phyloP scores from a whole-genome alignment of 23 red algal genomes.

The Gracilariopsis chorda region DNA sequence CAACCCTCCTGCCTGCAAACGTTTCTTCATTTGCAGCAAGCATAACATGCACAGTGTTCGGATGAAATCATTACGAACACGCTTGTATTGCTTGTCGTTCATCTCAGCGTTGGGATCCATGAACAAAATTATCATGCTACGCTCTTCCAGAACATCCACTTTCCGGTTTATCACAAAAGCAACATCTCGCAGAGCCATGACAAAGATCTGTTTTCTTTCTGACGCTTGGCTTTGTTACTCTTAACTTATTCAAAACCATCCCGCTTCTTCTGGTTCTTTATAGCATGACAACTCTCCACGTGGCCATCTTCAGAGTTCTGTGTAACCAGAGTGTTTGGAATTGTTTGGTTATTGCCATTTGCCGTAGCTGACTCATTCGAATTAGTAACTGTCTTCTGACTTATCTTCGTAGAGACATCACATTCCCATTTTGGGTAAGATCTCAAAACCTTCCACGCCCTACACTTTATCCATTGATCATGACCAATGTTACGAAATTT shows the following conservation, averaged over 20 bases:
- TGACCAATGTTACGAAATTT: neutral
- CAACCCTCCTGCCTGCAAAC: no score
- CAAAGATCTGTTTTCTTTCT: neutral
- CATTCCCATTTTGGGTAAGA: neutral
- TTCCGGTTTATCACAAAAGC: neutral
- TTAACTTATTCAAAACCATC: neutral
- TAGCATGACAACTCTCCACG: neutral
- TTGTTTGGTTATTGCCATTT: neutral
- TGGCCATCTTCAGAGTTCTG: no score
- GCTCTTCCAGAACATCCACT: neutral
- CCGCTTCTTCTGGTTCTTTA: neutral
- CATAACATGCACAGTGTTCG: neutral
- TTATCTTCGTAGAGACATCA: neutral
- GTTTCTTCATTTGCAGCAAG: neutral
- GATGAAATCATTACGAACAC: neutral
- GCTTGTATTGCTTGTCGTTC: neutral
- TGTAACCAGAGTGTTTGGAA: no score
- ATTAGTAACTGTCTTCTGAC: neutral
- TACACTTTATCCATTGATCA: neutral
- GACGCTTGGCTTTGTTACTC: neutral
- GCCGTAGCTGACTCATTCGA: neutral
- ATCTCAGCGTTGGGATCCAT: neutral
- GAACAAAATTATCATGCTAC: neutral
- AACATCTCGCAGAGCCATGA: neutral
- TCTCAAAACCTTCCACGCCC: neutral